Conservation (phyloP, 345 rosid genomes). For the Ricinus communis region DNA sequence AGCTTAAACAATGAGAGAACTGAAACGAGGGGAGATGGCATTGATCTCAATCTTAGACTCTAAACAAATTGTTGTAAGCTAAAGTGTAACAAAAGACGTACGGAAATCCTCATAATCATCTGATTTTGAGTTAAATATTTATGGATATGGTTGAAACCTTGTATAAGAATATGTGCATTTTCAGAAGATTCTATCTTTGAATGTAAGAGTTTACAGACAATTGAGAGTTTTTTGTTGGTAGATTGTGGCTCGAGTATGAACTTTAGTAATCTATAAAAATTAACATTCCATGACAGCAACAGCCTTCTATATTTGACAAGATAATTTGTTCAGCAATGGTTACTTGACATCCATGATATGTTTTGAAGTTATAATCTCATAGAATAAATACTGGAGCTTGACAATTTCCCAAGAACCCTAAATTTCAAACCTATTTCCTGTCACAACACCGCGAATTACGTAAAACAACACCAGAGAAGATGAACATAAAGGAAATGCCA, state of each 20-base stretch:
- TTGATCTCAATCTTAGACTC: constrained; percentile 63
- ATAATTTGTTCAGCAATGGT: too few relatives aligned
- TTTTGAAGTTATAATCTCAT: too few relatives aligned
- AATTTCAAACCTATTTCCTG: constrained; percentile 2
- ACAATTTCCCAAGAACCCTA: too few relatives aligned
- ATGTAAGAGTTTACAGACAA: not conserved
- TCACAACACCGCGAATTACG: constrained; percentile 21
- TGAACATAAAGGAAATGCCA: constrained; percentile 35
- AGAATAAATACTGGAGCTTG: too few relatives aligned
- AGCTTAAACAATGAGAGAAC: constrained; percentile 34
- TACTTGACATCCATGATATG: too few relatives aligned
- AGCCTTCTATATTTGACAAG: too few relatives aligned
- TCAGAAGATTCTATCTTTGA: not conserved
- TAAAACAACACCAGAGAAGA: constrained; percentile 36
- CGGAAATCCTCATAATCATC: not conserved
- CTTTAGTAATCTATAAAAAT: too few relatives aligned
- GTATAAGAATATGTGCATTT: not conserved
- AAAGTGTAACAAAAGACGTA: too few relatives aligned
- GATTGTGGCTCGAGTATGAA: not conserved
- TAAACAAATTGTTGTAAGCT: constrained; percentile 10
- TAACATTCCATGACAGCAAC: too few relatives aligned
- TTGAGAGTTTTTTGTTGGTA: not conserved
- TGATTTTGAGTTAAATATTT: not conserved
- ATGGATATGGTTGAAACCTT: not conserved
- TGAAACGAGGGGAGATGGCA: constrained; percentile 40